These are phyloP conservation scores for Mycena chlorophos DNA, from an alignment of 768 basidiomycete genomes.

Conservation along the genomic window DNA sequence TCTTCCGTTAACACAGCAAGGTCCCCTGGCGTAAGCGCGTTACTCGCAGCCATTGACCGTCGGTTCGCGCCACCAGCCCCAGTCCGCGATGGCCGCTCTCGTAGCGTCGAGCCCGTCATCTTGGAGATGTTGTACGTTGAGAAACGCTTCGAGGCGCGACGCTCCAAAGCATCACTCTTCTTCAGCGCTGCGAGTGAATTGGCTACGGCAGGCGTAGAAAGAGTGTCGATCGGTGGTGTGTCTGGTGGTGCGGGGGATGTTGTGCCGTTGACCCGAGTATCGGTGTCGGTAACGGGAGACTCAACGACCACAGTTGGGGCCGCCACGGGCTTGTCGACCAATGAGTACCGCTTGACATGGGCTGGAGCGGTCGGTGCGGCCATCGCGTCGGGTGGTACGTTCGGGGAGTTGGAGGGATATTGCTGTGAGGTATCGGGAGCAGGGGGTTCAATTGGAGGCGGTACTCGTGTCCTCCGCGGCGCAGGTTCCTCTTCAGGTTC, in stretches of 20 bases:
- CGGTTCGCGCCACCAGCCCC: constrained; percentile 52
- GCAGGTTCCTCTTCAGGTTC: constrained; percentile 10
- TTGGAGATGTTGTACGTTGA: constrained; percentile 93
- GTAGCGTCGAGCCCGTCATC: constrained; percentile 67
- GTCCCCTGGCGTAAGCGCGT: constrained; percentile 66
- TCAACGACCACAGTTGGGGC: constrained; percentile 56
- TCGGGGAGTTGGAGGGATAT: constrained; percentile 25
- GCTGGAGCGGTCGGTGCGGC: constrained; percentile 53
- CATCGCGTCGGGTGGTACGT: constrained; percentile 30
- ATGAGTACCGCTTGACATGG: constrained; percentile 74
- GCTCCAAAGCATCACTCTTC: constrained; percentile 80
- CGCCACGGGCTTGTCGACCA: constrained; percentile 68
- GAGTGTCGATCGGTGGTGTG: constrained; percentile 39
- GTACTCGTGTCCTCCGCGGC: constrained; percentile 13
- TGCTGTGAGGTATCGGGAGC: constrained; percentile 14
- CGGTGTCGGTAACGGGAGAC: constrained; percentile 38
- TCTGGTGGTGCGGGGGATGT: constrained; percentile 37
- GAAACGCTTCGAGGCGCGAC: constrained; percentile 93
- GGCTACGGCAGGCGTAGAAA: constrained; percentile 65
- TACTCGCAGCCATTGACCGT: constrained; percentile 64
- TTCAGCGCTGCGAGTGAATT: constrained; percentile 87
- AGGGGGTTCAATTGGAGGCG: constrained; percentile 21
- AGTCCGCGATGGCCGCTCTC: constrained; percentile 49
- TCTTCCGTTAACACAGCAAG: constrained; percentile 74
- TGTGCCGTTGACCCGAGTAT: constrained; percentile 29